Evolutionary conservation across 108 stramenopile species (phyloP), one percentile per base, ranked within the genome.

Genomic region (Parietichytrium sp.): DNA sequence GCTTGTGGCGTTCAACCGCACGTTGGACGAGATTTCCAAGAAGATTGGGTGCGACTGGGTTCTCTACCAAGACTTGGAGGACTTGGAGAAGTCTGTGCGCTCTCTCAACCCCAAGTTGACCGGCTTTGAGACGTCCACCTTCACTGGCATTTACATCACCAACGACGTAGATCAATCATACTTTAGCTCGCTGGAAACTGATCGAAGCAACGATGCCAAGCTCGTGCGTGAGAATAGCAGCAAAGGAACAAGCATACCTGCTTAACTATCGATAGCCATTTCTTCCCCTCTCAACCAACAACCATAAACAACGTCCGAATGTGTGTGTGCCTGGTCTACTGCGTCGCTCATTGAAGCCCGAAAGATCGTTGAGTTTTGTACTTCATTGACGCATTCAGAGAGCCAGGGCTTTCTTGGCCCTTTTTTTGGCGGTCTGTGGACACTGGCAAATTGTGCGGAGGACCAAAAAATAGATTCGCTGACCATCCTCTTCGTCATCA

Each of bases 1-100:
- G 87, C 86, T 99, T 50, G 92, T 99, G 55, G 98, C 98, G 15
- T 93, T 93, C 79, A 87, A 93, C 55, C 86, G 97, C n/a, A 50
- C 79, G 15, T 16, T 1, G 29, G 86, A 51, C 47, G 84, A 89
- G 55, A 86, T 88, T 8, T 84, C 88, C n/a, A 83, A 55, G 50
- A 48, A 47, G 23, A 80, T 90, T 15, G 84, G 86, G 3, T 86
- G 88, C n/a, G 89, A 90, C 47, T 55, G 84, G 29, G 85, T 90
- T 4, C 82, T 90, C 4, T 90, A 86, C 52, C 81, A 87, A 54
- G 72, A 48, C 12, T 27, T 82, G 31, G 55, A 51, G 16, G 86
- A 80, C 52, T 31, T 80, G 23, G 77, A 29, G 84, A 49, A 79
- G n/a, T 81, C 51, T 23, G 48, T 84, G 38, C 79, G 79, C 36